Evolutionary conservation across 306 rosid species (phyloP).

Genomic region (Calophaca sinica): DNA sequence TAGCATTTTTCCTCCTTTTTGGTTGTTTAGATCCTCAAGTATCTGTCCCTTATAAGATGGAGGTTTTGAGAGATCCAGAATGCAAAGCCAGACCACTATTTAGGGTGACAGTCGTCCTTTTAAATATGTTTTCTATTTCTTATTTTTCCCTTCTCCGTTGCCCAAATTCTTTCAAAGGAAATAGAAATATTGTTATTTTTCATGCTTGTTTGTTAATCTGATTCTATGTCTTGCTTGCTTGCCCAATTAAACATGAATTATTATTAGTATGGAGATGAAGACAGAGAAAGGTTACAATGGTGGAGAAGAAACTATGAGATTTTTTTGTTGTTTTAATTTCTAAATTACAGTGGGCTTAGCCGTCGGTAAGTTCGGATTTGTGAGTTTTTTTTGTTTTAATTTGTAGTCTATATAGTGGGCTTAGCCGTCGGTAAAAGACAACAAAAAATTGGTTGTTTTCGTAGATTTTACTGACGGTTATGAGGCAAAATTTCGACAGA

Average conservation of each 20-base stretch:
- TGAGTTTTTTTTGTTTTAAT: too few relatives aligned
- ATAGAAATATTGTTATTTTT: conserved; percentile 27
- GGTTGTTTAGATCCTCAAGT: conserved; percentile 65
- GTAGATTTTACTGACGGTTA: too few relatives aligned
- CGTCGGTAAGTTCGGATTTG: too few relatives aligned
- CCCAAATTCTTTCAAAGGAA: conserved; percentile 25
- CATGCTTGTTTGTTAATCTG: conserved; percentile 11
- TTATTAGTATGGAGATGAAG: too few relatives aligned
- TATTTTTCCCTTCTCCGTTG: conserved; percentile 8
- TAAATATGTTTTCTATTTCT: conserved; percentile 2
- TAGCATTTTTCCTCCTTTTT: conserved; percentile 17
- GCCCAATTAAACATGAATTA: conserved; percentile 47
- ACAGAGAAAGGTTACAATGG: too few relatives aligned
- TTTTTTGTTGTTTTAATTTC: too few relatives aligned
- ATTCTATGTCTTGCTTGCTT: conserved; percentile 36
- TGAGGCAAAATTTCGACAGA: too few relatives aligned
- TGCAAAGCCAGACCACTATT: conserved; percentile 80
- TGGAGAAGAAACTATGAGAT: too few relatives aligned
- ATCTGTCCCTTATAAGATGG: conserved; percentile 77
- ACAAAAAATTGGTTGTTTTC: too few relatives aligned
- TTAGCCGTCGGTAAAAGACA: too few relatives aligned
- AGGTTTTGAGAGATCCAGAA: conserved; percentile 90
- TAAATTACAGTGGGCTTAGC: too few relatives aligned
- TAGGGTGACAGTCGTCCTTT: conserved; percentile 67
- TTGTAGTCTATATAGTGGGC: too few relatives aligned